phyloP scores from a whole-genome alignment of 345 rosid genomes.

The Eucalyptus polybractea region DNA sequence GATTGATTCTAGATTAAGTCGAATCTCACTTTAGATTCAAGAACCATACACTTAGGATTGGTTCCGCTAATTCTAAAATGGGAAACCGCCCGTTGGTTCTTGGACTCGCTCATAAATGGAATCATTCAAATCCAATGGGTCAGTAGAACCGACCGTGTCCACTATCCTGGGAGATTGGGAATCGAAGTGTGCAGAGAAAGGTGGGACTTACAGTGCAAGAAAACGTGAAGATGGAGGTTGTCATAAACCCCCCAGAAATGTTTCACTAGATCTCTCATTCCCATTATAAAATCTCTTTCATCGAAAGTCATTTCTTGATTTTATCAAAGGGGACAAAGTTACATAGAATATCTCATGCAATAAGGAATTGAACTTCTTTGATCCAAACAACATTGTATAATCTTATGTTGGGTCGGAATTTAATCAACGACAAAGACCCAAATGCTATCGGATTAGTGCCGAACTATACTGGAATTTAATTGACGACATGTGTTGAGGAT shows the following conservation, averaged over 20 bases:
- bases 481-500: fast-evolving
- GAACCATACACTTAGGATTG: fast-evolving
- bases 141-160: not conserved
- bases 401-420: no score
- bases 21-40: no score
- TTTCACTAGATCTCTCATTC: fast-evolving
- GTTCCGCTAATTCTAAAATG: fast-evolving
- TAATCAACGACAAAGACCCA: no score
- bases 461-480: no score
- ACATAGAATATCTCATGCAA: no score
- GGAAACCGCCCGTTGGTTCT: no score
- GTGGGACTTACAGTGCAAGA: conserved; percentile 22
- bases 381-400: no score
- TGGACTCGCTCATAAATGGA: not conserved
- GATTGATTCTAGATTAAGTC: fast-evolving
- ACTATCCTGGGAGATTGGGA: not conserved
- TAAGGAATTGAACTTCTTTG: no score
- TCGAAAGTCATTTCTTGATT: no score
- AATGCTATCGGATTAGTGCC: fast-evolving
- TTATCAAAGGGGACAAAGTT: no score
- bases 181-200: not conserved
- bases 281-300: fast-evolving
- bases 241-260: not conserved
- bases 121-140: not conserved
- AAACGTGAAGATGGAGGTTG: conserved; percentile 1